A percentile compares a stretch with the other conserved stretches of the same genome.
Conservation (phyloP, 75 land plant species). For the Pseudotsuga menziesii region DNA sequence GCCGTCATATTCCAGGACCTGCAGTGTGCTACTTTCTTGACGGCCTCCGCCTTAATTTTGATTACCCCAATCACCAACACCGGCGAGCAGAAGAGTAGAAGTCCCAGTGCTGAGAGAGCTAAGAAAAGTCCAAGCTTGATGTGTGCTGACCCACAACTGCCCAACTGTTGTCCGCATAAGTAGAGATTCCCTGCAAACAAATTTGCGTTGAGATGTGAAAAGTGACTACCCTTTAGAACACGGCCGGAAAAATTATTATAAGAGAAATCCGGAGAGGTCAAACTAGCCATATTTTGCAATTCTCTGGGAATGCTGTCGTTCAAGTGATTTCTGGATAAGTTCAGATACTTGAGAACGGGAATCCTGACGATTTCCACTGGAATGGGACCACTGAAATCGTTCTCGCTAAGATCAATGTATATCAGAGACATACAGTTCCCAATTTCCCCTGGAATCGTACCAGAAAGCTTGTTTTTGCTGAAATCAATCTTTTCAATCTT, state of each 20-base stretch:
- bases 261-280: constrained; percentile 38
- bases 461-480: constrained; percentile 20
- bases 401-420: constrained; percentile 25
- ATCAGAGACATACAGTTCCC: constrained; percentile 26
- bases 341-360: constrained; percentile 21
- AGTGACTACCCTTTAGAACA: constrained; percentile 4
- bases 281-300: constrained; percentile 10
- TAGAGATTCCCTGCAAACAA: constrained; percentile 39
- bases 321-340: constrained; percentile 27
- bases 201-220: constrained; percentile 16
- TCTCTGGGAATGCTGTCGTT: constrained; percentile 25
- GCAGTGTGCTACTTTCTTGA: constrained; percentile 4
- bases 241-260: constrained; percentile 42
- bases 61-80: constrained; percentile 39
- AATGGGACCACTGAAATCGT: constrained; percentile 24
- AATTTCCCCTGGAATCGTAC: constrained; percentile 21
- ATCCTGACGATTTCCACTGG: constrained; percentile 17
- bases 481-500: constrained; percentile 15
- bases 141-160: background rate
- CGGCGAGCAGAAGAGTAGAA: constrained; percentile 17
- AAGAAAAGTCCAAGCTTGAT: background rate
- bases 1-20: constrained; percentile 62
- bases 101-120: constrained; percentile 34
- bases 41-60: constrained; percentile 11
- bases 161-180: constrained; percentile 31